phyloP scores from a whole-genome alignment of 495 filamentous ascomycete genomes.

The Neurospora sp. region DNA sequence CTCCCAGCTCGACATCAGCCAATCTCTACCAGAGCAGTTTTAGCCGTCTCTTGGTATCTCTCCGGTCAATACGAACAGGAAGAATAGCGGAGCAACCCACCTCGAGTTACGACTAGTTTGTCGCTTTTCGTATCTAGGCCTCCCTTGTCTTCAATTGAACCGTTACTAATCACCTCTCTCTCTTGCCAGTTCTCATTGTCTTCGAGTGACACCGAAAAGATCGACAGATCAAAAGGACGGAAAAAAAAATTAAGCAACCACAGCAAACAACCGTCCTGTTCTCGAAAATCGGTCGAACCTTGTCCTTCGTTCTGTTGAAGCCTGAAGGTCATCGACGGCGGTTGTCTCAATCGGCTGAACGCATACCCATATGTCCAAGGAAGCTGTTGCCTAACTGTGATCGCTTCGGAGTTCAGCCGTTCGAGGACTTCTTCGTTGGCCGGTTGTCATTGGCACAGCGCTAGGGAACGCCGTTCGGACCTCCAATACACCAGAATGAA shows the following conservation, averaged over 20 bases:
- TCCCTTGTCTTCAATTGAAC: too few relatives aligned
- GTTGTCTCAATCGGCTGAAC: too few relatives aligned
- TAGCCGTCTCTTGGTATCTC: too few relatives aligned
- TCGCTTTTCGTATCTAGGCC: too few relatives aligned
- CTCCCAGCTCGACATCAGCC: too few relatives aligned
- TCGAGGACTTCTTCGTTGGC: neutral
- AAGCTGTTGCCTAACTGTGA: neutral
- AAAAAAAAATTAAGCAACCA: neutral
- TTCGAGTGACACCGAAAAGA: neutral
- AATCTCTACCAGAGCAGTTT: too few relatives aligned
- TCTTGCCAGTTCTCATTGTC: too few relatives aligned
- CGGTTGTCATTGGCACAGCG: neutral
- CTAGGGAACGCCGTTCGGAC: neutral
- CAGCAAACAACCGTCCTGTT: neutral
- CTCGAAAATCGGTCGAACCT: neutral
- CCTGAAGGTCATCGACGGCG: neutral
- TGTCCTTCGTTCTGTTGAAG: neutral
- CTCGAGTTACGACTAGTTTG: too few relatives aligned
- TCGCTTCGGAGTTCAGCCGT: neutral
- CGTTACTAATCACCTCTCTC: too few relatives aligned
- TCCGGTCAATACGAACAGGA: too few relatives aligned
- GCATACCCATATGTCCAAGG: neutral
- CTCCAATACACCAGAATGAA: neutral
- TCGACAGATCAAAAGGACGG: neutral
- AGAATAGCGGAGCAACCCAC: too few relatives aligned